Conservation (phyloP, 148 eudicot species). For the Rhododendron ferrugineum region DNA sequence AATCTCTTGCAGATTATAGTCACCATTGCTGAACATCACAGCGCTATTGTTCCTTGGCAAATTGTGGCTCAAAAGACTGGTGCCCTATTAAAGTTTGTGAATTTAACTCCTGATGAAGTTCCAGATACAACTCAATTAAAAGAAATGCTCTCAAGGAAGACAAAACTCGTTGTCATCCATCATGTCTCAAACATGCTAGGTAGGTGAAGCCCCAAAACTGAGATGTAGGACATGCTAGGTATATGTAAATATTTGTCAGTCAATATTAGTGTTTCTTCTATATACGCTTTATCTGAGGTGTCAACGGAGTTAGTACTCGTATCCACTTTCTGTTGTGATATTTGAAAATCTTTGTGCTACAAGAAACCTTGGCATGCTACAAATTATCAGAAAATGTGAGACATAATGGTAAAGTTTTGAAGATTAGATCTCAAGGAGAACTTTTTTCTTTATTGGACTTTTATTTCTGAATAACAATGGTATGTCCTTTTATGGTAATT, state of each 20-base stretch:
- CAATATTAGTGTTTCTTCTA: not conserved
- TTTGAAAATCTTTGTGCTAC: not conserved
- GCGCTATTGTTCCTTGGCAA: slow-evolving; percentile 98
- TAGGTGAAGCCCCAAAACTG: slow-evolving; percentile 18
- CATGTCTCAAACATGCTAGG: slow-evolving; percentile 91
- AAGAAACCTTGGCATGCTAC: not conserved
- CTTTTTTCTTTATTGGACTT: not conserved
- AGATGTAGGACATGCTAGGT: not conserved
- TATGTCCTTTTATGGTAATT: not conserved
- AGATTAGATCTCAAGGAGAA: not conserved
- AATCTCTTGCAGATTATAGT: slow-evolving; percentile 54
- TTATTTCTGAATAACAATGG: not conserved
- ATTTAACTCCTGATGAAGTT: slow-evolving; percentile 66
- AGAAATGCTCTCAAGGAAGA: slow-evolving; percentile 59
- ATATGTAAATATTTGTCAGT: not conserved
- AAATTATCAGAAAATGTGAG: not conserved
- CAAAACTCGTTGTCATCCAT: slow-evolving; percentile 81
- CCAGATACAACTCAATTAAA: slow-evolving; percentile 60
- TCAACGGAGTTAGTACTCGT: not conserved
- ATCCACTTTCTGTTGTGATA: not conserved
- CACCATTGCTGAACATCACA: slow-evolving; percentile 94
- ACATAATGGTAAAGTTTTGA: not conserved
- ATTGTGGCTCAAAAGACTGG: slow-evolving; percentile 81
- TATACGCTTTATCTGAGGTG: not conserved
- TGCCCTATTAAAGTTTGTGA: slow-evolving; percentile 64